These are phyloP conservation scores for Taphrina wiesneri DNA, from an alignment of 1,139 yeast species.

Conservation along the genomic window DNA sequence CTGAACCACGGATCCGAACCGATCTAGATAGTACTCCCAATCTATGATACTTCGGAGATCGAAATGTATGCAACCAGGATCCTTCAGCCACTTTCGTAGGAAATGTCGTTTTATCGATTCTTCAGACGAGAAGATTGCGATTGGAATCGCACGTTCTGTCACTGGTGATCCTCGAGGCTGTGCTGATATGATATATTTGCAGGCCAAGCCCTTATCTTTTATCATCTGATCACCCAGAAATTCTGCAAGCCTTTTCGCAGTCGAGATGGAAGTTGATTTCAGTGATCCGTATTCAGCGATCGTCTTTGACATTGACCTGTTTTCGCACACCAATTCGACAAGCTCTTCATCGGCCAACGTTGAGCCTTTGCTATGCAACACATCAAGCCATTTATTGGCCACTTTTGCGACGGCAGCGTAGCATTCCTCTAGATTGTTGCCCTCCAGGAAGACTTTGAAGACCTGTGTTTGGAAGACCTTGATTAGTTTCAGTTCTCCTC, in stretches of 20 bases:
- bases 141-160: slow-evolving; percentile 95
- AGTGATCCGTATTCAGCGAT: slow-evolving; percentile 85
- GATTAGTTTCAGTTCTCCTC: slow-evolving; percentile 92
- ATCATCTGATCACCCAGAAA: slow-evolving; percentile 98
- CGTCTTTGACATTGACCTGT: slow-evolving; percentile 91
- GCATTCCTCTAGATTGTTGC: slow-evolving; percentile 73
- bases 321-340: slow-evolving; percentile 92
- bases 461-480: slow-evolving; percentile 95
- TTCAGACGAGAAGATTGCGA: slow-evolving; percentile 90
- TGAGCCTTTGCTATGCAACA: slow-evolving; percentile 80
- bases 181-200: slow-evolving; percentile 87
- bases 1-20: slow-evolving; percentile 89
- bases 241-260: slow-evolving; percentile 90
- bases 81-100: slow-evolving; percentile 83
- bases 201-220: slow-evolving; percentile 92
- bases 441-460: slow-evolving; percentile 86
- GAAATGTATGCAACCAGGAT: slow-evolving; percentile 72
- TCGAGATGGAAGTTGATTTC: slow-evolving; percentile 92
- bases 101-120: slow-evolving; percentile 59
- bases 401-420: slow-evolving; percentile 87
- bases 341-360: slow-evolving; percentile 92
- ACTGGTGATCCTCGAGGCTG: slow-evolving; percentile 86
- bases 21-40: slow-evolving; percentile 89
- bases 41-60: slow-evolving; percentile 89
- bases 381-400: slow-evolving; percentile 95